Evolutionary conservation across 2,329 filamentous ascomycete genomes (phyloP).

Genomic region (Talaromyces amestolkiae): DNA sequence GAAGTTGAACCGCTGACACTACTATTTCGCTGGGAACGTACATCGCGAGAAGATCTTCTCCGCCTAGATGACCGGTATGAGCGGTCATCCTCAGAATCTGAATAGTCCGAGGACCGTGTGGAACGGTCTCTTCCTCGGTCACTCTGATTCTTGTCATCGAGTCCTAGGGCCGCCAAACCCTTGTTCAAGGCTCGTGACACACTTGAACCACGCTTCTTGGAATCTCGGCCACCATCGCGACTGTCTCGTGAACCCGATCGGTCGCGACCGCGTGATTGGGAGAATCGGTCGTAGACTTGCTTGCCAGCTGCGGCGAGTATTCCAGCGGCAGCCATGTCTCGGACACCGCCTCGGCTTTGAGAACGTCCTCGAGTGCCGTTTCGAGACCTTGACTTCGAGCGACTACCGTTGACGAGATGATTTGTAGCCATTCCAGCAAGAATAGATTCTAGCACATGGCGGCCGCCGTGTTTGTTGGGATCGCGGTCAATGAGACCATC

Average conservation of each 20-base stretch:
- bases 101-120: constrained; percentile 35
- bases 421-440: constrained; percentile 85
- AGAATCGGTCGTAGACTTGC: constrained; percentile 46
- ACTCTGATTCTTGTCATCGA: constrained; percentile 37
- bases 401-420: constrained; percentile 77
- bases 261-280: constrained; percentile 37
- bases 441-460: constrained; percentile 80
- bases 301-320: constrained; percentile 49
- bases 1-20: constrained; percentile 29
- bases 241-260: constrained; percentile 55
- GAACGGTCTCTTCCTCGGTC: constrained; percentile 30
- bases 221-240: constrained; percentile 37
- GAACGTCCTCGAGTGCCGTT: constrained; percentile 39
- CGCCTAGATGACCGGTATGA: constrained; percentile 33
- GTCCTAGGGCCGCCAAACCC: constrained; percentile 45
- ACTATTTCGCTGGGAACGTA: constrained; percentile 36
- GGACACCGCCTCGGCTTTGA: constrained; percentile 45
- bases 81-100: constrained; percentile 45
- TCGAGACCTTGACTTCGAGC: constrained; percentile 58
- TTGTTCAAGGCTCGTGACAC: constrained; percentile 46
- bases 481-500: constrained; percentile 70
- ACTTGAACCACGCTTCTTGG: constrained; percentile 46
- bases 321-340: constrained; percentile 44
- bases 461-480: constrained; percentile 70
- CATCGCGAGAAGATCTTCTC: constrained; percentile 43